Conservation (phyloP, 176 grass and related monocot species). For the Oryza punctata region DNA sequence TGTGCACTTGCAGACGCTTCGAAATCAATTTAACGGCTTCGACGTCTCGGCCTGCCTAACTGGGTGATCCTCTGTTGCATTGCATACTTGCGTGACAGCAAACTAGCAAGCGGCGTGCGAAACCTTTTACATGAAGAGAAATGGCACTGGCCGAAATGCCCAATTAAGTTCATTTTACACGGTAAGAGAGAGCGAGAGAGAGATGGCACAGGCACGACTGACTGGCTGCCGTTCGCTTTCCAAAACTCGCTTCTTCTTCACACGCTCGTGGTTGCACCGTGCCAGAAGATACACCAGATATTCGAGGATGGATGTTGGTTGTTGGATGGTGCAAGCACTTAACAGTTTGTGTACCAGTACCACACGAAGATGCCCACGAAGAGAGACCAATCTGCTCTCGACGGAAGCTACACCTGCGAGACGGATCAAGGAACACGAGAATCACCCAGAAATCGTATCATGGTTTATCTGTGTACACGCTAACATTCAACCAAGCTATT, state of each 20-base stretch:
- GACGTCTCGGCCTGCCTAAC: too few species aligned
- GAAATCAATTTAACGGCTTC: too few species aligned
- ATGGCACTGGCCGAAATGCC: too few species aligned
- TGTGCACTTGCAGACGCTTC: too few species aligned
- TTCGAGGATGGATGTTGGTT: not conserved
- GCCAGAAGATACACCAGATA: conserved; percentile 6
- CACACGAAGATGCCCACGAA: not conserved
- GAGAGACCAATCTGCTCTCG: not conserved
- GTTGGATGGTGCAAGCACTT: not conserved
- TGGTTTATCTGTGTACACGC: too few species aligned
- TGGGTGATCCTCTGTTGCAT: too few species aligned
- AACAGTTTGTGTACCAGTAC: not conserved
- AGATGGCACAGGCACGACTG: not conserved
- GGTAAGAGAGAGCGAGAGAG: too few species aligned
- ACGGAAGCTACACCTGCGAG: conserved; percentile 30
- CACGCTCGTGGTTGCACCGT: conserved; percentile 3
- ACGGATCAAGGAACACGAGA: not conserved
- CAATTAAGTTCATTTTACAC: too few species aligned
- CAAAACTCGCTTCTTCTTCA: not conserved
- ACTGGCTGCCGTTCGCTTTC: not conserved
- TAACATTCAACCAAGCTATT: not conserved
- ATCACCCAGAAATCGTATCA: not conserved
- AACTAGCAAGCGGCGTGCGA: too few species aligned
- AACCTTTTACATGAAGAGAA: too few species aligned
- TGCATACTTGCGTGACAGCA: too few species aligned